Conservation (phyloP, 208 protist species). For the Trypanosoma platydactyli region DNA sequence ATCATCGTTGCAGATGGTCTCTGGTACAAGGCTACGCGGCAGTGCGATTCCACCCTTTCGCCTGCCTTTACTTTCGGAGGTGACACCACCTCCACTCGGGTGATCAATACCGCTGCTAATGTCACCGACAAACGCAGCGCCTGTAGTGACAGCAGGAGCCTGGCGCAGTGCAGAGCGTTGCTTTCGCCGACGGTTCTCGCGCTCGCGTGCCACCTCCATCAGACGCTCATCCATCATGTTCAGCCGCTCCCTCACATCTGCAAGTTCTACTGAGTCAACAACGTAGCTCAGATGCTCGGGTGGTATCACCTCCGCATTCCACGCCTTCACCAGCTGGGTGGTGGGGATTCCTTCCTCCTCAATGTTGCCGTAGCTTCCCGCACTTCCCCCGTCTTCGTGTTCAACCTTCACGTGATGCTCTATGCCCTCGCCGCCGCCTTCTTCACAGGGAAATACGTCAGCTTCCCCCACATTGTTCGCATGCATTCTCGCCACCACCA, state of each 20-base stretch:
- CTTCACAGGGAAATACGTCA: not conserved
- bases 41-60: not conserved
- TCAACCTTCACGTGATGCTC: not conserved
- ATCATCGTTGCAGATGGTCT: slow-evolving; percentile 11
- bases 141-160: not conserved
- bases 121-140: not conserved
- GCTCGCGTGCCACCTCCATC: not conserved
- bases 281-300: not conserved
- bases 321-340: slow-evolving; percentile 26
- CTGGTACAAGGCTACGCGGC: slow-evolving; percentile 13
- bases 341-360: slow-evolving; percentile 31
- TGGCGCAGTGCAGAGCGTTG: not conserved
- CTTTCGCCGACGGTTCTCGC: slow-evolving; percentile 5
- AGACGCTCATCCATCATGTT: slow-evolving; percentile 13
- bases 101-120: not conserved
- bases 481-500: too few relatives aligned
- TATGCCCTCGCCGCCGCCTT: not conserved
- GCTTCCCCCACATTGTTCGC: too few relatives aligned
- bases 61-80: not conserved
- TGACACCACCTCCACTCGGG: not conserved
- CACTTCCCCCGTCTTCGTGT: slow-evolving; percentile 13
- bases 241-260: slow-evolving; percentile 21
- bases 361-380: slow-evolving; percentile 19
- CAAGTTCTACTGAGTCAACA: not conserved
- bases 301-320: slow-evolving; percentile 32